Evolutionary conservation across 2,329 filamentous ascomycete genomes (phyloP).

Genomic region (Sporothrix inflata): DNA sequence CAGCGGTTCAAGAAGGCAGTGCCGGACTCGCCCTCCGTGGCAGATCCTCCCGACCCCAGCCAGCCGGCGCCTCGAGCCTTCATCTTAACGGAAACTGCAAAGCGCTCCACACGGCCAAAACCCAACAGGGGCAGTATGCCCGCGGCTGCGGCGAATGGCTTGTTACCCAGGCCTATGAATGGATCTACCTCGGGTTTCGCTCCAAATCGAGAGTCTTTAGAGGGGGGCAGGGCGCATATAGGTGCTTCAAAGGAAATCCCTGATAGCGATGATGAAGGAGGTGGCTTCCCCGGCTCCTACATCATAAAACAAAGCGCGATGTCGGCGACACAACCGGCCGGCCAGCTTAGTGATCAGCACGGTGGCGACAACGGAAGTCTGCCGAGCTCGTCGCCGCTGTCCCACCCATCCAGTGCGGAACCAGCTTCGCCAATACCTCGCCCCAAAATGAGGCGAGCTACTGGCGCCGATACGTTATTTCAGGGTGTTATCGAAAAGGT

Average conservation of each 20-base stretch:
- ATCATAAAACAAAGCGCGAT: background rate
- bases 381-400: background rate
- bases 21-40: background rate
- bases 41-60: background rate
- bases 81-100: background rate
- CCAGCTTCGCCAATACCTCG: background rate
- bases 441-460: background rate
- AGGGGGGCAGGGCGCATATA: too few relatives aligned
- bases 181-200: background rate
- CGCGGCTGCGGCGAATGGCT: background rate
- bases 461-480: background rate
- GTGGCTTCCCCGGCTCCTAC: conserved; percentile 30
- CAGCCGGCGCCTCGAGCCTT: background rate
- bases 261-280: conserved; percentile 51
- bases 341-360: background rate
- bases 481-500: background rate
- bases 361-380: background rate
- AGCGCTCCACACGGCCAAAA: background rate
- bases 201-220: background rate
- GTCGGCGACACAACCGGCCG: background rate
- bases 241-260: conserved; percentile 47
- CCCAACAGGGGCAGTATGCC: background rate
- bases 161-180: background rate
- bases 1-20: background rate
- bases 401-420: background rate